Base-by-base conservation (phyloP, 441 rosid species). In the Arabidopsis lyrata region DNA sequence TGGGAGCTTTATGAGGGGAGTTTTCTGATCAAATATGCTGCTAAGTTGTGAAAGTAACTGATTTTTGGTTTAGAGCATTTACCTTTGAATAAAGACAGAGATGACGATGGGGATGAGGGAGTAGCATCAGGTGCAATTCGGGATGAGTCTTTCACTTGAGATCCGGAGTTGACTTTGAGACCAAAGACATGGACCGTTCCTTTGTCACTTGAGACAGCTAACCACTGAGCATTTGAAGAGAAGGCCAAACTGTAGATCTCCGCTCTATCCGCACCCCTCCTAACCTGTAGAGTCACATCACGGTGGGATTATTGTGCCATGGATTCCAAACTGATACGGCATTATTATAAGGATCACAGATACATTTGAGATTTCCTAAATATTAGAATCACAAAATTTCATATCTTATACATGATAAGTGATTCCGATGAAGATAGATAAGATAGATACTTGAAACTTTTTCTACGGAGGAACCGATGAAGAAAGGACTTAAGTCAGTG, bases 211-310 rank as follows among this genome's bases (percentile, higher is more conserved):
- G n/a, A n/a, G n/a, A n/a, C 97, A 1, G 93, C 90, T 56, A 88
- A 78, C 92, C 95, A 90, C 56, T 84, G 85, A 3, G 86, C 87
- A 64, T 77, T 71, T 20, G 88, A 67, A 70, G 92, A 93, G 80
- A 93, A 88, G 27, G 91, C 92, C 63, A 93, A 76, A 79, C 94
- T 87, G 72, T 87, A 84, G 66, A 93, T 89, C 59, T 89, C 91
- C 24, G 95, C 97, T 82, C 87, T 83, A 22, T 88, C 95, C 44
- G 92, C 89, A 64, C 97, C 95, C 68, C 97, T 85, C 80, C 95
- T 86, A n/a, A 89, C 86, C 98, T 90, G 76, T 54, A 31, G 6
- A 42, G 18, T 12, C 57, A 62, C 36, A 55, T 63, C 41, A 75
- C 2, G 31, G 31, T 48, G 20, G 36, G 35, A 36, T 57, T 61